A percentile compares a stretch with the other conserved stretches of the same genome.
phyloP scores from a whole-genome alignment of 2,329 filamentous ascomycete genomes.

The Diplocarpon mali region DNA sequence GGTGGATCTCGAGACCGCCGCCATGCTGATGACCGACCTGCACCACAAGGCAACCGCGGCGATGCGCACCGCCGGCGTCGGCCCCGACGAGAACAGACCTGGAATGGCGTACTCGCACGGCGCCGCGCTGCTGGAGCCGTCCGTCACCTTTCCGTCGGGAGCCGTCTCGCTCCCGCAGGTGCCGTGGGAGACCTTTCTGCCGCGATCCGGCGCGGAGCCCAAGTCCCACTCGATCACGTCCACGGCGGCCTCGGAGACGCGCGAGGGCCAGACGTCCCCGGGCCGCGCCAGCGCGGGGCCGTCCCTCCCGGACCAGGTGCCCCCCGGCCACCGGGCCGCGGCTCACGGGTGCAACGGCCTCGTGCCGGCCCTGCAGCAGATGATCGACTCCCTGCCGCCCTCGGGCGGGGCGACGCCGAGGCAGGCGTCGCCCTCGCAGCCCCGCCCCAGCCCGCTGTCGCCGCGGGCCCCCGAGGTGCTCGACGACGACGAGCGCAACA shows the following conservation, averaged over 20 bases:
- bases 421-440: conserved; percentile 61
- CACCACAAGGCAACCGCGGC: conserved; percentile 86
- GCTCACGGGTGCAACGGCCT: conserved; percentile 46
- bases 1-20: conserved; percentile 93
- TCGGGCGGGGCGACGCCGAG: conserved; percentile 60
- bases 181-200: conserved; percentile 84
- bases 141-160: conserved; percentile 65
- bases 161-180: conserved; percentile 76
- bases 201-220: conserved; percentile 55
- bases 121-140: conserved; percentile 63
- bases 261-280: conserved; percentile 57
- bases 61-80: conserved; percentile 44
- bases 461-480: conserved; percentile 69
- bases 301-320: conserved; percentile 50
- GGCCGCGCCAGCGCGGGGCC: conserved; percentile 45
- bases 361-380: conserved; percentile 56
- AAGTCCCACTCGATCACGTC: conserved; percentile 68
- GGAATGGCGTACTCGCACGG: conserved; percentile 64
- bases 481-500: conserved; percentile 73
- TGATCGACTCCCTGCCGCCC: conserved; percentile 60
- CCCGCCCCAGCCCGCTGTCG: conserved; percentile 56
- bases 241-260: conserved; percentile 53
- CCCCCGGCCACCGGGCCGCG: conserved; percentile 52
- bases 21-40: conserved; percentile 96
- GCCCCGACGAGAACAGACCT: conserved; percentile 43